A percentile compares a stretch with the other conserved stretches of the same genome.
phyloP scores from a whole-genome alignment of 2,329 filamentous ascomycete genomes.

The Aspergillus fijiensis region DNA sequence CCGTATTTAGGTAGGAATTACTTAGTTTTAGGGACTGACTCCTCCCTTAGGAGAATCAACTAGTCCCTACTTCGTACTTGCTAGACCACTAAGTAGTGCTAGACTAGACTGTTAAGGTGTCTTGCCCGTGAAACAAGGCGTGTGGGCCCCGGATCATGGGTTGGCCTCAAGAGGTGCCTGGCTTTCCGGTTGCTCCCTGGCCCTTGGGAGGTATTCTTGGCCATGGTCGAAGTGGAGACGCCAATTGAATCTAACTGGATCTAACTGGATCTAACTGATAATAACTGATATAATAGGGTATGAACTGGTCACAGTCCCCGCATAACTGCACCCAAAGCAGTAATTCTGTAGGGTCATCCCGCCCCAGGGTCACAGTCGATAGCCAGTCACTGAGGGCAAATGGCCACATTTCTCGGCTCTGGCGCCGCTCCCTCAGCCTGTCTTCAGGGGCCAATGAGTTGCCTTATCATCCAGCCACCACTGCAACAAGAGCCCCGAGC shows the following conservation, averaged over 20 bases:
- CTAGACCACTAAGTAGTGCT: no score
- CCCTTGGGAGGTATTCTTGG: conserved; percentile 18
- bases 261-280: no score
- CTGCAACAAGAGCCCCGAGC: background rate
- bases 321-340: conserved; percentile 19
- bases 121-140: conserved; percentile 17
- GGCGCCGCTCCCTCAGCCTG: conserved; percentile 3
- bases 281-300: background rate
- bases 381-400: conserved; percentile 15
- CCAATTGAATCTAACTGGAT: no score
- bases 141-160: conserved; percentile 4
- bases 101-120: conserved; percentile 5
- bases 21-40: no score
- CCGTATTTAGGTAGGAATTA: no score
- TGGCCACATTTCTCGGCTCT: conserved; percentile 7
- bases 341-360: conserved; percentile 18
- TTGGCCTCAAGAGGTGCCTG: conserved; percentile 8
- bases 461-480: conserved; percentile 3
- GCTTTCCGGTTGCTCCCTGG: conserved; percentile 14
- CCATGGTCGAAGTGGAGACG: conserved; percentile 7
- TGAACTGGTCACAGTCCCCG: conserved; percentile 18
- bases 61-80: no score
- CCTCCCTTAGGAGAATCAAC: no score
- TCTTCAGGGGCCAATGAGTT: conserved; percentile 8
- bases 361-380: conserved; percentile 15